Base-by-base conservation (phyloP, 495 filamentous ascomycete species). In the Tuber microsphaerosporum region DNA sequence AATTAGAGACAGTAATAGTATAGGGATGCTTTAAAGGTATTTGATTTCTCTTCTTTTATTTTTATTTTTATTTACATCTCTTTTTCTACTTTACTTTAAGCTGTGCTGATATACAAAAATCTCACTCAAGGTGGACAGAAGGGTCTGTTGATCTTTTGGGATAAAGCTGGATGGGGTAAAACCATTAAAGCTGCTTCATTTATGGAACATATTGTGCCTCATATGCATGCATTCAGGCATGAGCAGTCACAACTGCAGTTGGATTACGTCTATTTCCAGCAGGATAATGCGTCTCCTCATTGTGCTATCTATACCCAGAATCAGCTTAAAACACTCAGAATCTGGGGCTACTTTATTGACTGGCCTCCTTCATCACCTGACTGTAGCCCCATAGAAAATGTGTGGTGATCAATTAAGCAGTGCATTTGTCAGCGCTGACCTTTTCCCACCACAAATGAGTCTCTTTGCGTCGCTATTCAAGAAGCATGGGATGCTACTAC, bases 401-500 rank as follows among this genome's bases (percentile, higher is more conserved):
- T 75, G 9, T 75, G 44, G 74, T 26, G 9, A 19, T 7, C 68
- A 19, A 61, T 73, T 12, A 73, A 73, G 10, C 19, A 73, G 10
- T 19, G 14, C 41, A 68, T 73, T 26, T 12, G 16, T 20, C 34
- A 3, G 3, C 20, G 51, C 10, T 20, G 22, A 42, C 51, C 61
- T 42, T 31, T 51, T 22, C 42, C 34, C 31, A 68, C 46, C 26
- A 73, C 34, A 5, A 73, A 73, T 26, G 16, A 26, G 14, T 8
- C 51, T 5, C 16, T 73, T 12, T 42, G 19, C 2, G 16, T 65
- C 37, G 65, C 71, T 14, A 73, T 76, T 46, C 56, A 73, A 14
- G 75, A 70, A 56, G 71, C 73, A 45, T 76, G 61, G 71, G 71
- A 72, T 73, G 45, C 56, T 12, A 73, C 70, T n/a, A 74, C 12